Base-by-base conservation (phyloP, 495 filamentous ascomycete genomes). In the Oidiodendron maius region DNA sequence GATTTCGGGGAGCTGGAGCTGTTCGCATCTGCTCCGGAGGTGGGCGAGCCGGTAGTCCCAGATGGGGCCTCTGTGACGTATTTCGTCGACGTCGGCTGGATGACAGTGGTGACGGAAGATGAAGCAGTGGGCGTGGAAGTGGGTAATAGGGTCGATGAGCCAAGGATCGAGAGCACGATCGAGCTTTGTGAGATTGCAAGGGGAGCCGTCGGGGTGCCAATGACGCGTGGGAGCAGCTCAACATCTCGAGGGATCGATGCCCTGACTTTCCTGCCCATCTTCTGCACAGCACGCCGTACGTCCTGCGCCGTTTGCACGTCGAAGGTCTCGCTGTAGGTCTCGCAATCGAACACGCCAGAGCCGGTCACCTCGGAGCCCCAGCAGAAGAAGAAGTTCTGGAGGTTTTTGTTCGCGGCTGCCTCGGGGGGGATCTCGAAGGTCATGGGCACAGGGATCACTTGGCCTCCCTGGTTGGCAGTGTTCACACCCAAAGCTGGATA, bases 381-480 rank as follows among this genome's bases (percentile, higher is more conserved):
- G 17, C 43, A 45, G 13, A 45, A 45, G 25, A 45, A 45, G 43
- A 32, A 34, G 43, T 45, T 45, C 26, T 35, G 3, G 26, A 46
- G 16, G 22, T 36, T 22, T 12, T 22, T 18, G 26, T 30, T n/a
- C n/a, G 32, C 4, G 32, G 32, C 3, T 35, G 12, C 5, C 26
- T 12, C 26, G 26, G 26, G 26, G 12, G 5, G 26, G 26, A 30
- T 35, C 26, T 30, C 5, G 26, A 30, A 30, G 26, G 26, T 30
- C 26, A 30, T 5, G 5, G 26, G n/a, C n/a, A n/a, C n/a, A n/a
- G n/a, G n/a, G n/a, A n/a, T n/a, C n/a, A n/a, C n/a, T n/a, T n/a
- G n/a, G n/a, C n/a, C n/a, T n/a, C n/a, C n/a, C n/a, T n/a, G n/a
- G n/a, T n/a, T n/a, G n/a, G n/a, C n/a, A n/a, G n/a, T n/a, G n/a